Percentiles rank a stretch among this genome's conserved stretches.
Conservation (phyloP, 805 yeast species). For the Metschnikowia picachoensis region DNA sequence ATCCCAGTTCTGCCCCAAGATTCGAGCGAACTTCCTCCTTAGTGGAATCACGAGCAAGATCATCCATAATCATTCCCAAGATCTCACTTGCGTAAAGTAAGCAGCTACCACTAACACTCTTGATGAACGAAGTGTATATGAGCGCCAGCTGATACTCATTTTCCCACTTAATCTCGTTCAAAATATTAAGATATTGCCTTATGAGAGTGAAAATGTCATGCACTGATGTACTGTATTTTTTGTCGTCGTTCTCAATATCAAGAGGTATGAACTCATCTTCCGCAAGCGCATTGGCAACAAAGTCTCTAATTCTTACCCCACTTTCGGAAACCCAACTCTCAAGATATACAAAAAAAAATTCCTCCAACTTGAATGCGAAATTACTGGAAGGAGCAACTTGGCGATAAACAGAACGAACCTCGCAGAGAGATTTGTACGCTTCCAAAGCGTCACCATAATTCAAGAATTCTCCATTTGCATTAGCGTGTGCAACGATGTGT, state of each 20-base stretch:
- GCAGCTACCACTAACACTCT: conserved; percentile 59
- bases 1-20: conserved; percentile 16
- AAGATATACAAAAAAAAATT: conserved; percentile 42
- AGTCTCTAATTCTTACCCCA: conserved; percentile 40
- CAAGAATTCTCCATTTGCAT: conserved; percentile 29
- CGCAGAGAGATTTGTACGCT: conserved; percentile 49
- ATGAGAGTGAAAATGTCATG: conserved; percentile 64
- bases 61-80: conserved; percentile 37
- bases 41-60: conserved; percentile 35
- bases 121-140: conserved; percentile 56
- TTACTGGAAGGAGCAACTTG: conserved; percentile 42
- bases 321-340: conserved; percentile 43
- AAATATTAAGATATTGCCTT: conserved; percentile 51
- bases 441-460: conserved; percentile 56
- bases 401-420: conserved; percentile 47
- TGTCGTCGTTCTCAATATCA: conserved; percentile 37
- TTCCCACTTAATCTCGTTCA: conserved; percentile 63
- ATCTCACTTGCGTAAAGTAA: conserved; percentile 45
- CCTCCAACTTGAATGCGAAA: conserved; percentile 56
- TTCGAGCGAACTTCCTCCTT: conserved; percentile 6
- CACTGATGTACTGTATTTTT: conserved; percentile 57
- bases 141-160: conserved; percentile 60
- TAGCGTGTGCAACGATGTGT: conserved; percentile 44
- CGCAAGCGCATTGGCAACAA: conserved; percentile 52
- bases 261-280: conserved; percentile 57